Conservation (phyloP, 2,329 filamentous ascomycete genomes). For the Juglanconis oblonga region DNA sequence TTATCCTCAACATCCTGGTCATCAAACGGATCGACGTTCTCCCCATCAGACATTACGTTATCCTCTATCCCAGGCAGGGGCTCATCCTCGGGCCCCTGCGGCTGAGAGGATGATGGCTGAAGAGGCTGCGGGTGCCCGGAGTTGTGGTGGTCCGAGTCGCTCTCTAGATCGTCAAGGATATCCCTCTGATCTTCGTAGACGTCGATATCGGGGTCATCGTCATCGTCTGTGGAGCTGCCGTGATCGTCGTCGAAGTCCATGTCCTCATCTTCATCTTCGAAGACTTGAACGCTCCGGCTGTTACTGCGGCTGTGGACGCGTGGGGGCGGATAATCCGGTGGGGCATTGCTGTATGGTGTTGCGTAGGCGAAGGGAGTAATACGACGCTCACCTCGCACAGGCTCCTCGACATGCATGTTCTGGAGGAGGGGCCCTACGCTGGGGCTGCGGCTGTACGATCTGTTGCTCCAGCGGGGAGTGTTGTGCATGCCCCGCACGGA, state of each 20-base stretch:
- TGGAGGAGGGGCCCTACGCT: slow-evolving; percentile 34
- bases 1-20: slow-evolving; percentile 31
- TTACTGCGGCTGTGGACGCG: background rate
- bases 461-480: slow-evolving; percentile 54
- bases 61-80: slow-evolving; percentile 57
- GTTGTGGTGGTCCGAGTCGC: slow-evolving; percentile 27
- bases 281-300: slow-evolving; percentile 9
- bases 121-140: slow-evolving; percentile 22
- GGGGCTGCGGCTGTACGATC: slow-evolving; percentile 30
- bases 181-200: slow-evolving; percentile 28
- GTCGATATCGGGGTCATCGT: slow-evolving; percentile 22
- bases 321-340: slow-evolving; percentile 33
- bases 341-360: slow-evolving; percentile 67
- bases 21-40: slow-evolving; percentile 47
- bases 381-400: slow-evolving; percentile 32
- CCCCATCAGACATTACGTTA: slow-evolving; percentile 41
- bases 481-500: slow-evolving; percentile 43
- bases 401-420: slow-evolving; percentile 37
- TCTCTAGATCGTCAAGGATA: slow-evolving; percentile 25
- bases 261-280: slow-evolving; percentile 28
- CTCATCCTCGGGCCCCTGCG: slow-evolving; percentile 47
- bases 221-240: slow-evolving; percentile 24
- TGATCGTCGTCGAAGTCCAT: slow-evolving; percentile 24
- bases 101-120: slow-evolving; percentile 21
- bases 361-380: slow-evolving; percentile 69